Conservation (phyloP, 1,284 basidiomycete genomes). For the Puccinia coronata region DNA sequence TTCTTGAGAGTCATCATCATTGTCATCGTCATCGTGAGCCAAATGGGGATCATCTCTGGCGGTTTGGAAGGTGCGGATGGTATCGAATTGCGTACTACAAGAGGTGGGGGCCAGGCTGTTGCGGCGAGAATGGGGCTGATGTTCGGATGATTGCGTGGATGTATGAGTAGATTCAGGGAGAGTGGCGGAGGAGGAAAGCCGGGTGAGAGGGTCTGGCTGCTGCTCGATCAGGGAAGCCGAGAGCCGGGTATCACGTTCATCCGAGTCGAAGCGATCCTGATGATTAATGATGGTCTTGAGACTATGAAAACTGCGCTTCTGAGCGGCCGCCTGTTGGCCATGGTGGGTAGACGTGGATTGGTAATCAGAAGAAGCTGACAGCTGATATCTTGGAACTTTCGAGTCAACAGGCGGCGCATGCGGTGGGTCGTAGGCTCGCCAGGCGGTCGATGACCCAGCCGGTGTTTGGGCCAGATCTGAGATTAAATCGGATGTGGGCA, state of each 20-base stretch:
- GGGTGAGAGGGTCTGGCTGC: not conserved
- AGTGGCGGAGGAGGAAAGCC: not conserved
- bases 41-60: conserved; percentile 6
- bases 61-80: conserved; percentile 24
- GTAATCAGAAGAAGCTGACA: not conserved
- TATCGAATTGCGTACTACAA: conserved; percentile 37
- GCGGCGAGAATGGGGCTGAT: not conserved
- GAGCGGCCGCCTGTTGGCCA: not conserved
- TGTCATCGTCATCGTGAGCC: not conserved
- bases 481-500: not conserved
- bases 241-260: conserved; percentile 9
- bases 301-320: conserved; percentile 35
- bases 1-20: not conserved
- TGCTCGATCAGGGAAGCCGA: conserved; percentile 6
- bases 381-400: conserved; percentile 6
- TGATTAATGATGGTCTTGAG: conserved; percentile 43
- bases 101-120: conserved; percentile 22
- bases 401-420: conserved; percentile 14
- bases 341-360: not conserved
- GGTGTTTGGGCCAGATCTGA: conserved; percentile 27
- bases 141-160: not conserved
- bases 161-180: conserved; percentile 6
- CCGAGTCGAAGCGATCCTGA: not conserved
- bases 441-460: conserved; percentile 17
- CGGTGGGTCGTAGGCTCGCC: conserved; percentile 43